Percentiles rank a stretch among this genome's conserved stretches.
Evolutionary conservation across 2,329 filamentous ascomycete species (phyloP).

Genomic region (Plectosphaerella plurivora): DNA sequence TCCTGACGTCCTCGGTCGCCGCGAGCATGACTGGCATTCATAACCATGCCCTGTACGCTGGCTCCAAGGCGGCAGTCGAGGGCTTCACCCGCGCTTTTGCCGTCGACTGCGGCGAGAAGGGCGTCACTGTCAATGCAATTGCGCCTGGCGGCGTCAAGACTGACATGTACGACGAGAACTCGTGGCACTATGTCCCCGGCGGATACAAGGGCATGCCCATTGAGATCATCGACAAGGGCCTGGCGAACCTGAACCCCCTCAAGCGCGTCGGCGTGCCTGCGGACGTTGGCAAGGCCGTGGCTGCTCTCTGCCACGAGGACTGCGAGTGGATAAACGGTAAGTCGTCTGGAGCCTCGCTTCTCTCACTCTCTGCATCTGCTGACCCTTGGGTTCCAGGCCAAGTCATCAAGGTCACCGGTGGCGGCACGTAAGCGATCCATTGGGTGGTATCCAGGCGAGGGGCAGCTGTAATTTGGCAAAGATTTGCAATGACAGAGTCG

Average conservation of each 20-base stretch:
- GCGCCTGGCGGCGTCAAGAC: slow-evolving; percentile 70
- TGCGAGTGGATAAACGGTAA: slow-evolving; percentile 63
- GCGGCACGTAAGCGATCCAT: slow-evolving; percentile 12
- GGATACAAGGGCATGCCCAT: slow-evolving; percentile 45
- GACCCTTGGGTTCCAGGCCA: slow-evolving; percentile 20
- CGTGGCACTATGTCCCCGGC: slow-evolving; percentile 61
- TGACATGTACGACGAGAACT: slow-evolving; percentile 72
- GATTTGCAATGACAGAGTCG: too few relatives aligned
- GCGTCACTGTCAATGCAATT: slow-evolving; percentile 69
- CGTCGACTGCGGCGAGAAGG: slow-evolving; percentile 63
- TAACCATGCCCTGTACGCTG: slow-evolving; percentile 69
- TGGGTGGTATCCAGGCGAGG: background rate
- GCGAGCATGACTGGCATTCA: slow-evolving; percentile 61
- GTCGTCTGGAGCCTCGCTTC: slow-evolving; percentile 21
- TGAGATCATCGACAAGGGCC: slow-evolving; percentile 49
- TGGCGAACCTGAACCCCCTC: slow-evolving; percentile 54
- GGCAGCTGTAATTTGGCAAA: too few relatives aligned
- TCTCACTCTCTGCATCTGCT: slow-evolving; percentile 52
- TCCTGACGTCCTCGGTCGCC: slow-evolving; percentile 69
- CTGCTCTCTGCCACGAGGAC: slow-evolving; percentile 50
- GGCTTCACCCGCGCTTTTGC: slow-evolving; percentile 69
- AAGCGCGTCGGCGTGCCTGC: slow-evolving; percentile 52
- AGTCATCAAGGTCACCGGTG: slow-evolving; percentile 33
- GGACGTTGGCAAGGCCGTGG: slow-evolving; percentile 55
- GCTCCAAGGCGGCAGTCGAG: slow-evolving; percentile 68